Base-by-base conservation (phyloP, 257 asterid species). In the Solanum clarkiae region DNA sequence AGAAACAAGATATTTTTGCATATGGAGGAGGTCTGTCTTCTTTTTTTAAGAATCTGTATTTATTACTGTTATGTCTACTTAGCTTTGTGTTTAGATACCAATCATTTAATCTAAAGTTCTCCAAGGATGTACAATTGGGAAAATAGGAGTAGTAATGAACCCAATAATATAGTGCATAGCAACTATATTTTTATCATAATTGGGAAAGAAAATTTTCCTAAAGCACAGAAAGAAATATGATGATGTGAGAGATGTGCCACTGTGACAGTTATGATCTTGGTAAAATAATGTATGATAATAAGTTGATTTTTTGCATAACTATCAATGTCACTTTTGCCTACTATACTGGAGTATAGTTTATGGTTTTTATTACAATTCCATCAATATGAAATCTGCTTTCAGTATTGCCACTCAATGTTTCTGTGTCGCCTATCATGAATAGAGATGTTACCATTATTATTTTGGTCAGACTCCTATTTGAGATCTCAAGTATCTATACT, bases 1-100 rank as follows among this genome's bases (percentile, higher is more conserved):
- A 88, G 98, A 74, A 96, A 93, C 86, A 96, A 96, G 90, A 96
- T 96, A 18, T 96, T 96, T 86, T 89, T 96, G 92, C 98, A 92
- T 60, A 96, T 96, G 99, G 99, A 96, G 89, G 99, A 96, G 98
- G 99, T 94, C 24, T 80, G 91, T 87, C 8, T 24, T 22, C 4
- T 14, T 40, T 20, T 6, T 1, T 2, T 22, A 18, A 20, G 32
- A 18, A 45, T 74, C 13, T n/a, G 17, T 45, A 26, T 22, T 12
- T 45, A 36, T 36, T 66, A 12, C 3, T 26, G n/a, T 29, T 3
- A 65, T 65, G 44, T 36, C 51, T 36, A 8, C 4, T 40, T 69
- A 40, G 16, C 15, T 4, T 4, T 16, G 24, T 68, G 77, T 66
- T 70, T 40, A 40, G 4, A 70, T 70, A 70, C 54, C 16, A 70